Conservation (phyloP, 163 green algal species). For the Chloromonas sp. region DNA sequence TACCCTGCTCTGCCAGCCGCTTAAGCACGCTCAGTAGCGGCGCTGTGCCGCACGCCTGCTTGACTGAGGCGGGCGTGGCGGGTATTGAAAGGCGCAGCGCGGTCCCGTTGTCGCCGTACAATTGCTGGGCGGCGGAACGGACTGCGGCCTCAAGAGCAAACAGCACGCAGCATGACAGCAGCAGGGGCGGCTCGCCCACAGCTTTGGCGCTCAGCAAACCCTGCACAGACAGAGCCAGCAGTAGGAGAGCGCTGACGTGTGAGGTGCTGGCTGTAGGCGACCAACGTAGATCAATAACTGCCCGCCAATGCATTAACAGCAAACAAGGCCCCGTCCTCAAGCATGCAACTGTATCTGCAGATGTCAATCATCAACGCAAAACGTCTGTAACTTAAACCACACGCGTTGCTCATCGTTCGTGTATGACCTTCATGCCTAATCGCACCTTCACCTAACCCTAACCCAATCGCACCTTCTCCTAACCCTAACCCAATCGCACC, state of each 20-base stretch:
- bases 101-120: background rate
- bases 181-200: conserved; percentile 54
- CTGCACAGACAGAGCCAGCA: conserved; percentile 5
- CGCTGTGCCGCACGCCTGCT: conserved; percentile 14
- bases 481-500: conserved; percentile 9
- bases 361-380: too few species aligned
- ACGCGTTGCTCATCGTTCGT: too few species aligned
- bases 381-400: too few species aligned
- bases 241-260: background rate
- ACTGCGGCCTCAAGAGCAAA: conserved; percentile 44
- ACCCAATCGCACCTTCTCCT: background rate
- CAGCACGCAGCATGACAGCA: conserved; percentile 42
- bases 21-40: background rate
- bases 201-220: conserved; percentile 55
- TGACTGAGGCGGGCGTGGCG: conserved; percentile 17
- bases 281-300: background rate
- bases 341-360: background rate
- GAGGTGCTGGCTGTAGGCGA: background rate
- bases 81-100: conserved; percentile 5
- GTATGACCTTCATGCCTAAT: too few species aligned
- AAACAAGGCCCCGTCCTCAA: background rate
- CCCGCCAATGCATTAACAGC: background rate
- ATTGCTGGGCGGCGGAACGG: conserved; percentile 6
- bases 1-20: background rate
- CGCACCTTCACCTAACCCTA: background rate